Evolutionary conservation across 1,139 yeast species (phyloP).

Genomic region (Yamadazyma dushanensis): DNA sequence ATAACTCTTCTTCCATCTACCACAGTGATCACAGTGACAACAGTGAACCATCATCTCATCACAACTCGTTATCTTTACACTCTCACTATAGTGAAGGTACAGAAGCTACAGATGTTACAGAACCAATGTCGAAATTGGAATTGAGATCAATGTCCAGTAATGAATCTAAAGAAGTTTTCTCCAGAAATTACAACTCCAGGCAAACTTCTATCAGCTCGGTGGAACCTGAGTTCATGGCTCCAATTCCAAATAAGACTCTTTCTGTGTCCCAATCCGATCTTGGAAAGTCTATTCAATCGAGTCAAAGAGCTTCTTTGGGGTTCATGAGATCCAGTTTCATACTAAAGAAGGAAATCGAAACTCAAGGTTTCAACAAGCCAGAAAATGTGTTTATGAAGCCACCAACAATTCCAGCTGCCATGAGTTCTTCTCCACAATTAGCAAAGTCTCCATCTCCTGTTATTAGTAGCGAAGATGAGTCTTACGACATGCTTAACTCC

Average conservation of each 20-base stretch:
- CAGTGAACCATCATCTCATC: conserved; percentile 31
- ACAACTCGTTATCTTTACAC: conserved; percentile 44
- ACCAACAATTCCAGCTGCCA: conserved; percentile 29
- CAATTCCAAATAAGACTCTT: conserved; percentile 2
- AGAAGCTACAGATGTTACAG: conserved; percentile 15
- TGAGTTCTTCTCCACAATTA: conserved; percentile 8
- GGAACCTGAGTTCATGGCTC: conserved; percentile 18
- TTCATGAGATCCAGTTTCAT: conserved; percentile 43
- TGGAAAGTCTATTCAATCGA: conserved; percentile 18
- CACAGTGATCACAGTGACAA: conserved; percentile 35
- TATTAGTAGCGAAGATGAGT: conserved; percentile 15
- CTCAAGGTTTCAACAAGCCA: conserved; percentile 30
- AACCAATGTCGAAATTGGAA: conserved; percentile 18
- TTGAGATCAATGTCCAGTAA: conserved; percentile 15
- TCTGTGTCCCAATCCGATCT: conserved; percentile 8
- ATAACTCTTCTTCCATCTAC: conserved; percentile 36
- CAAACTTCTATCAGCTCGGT: conserved; percentile 19
- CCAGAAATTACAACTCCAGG: conserved; percentile 15
- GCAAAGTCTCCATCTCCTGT: conserved; percentile 6
- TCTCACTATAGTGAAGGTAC: conserved; percentile 32
- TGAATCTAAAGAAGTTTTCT: conserved; percentile 14
- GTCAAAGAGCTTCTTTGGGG: conserved; percentile 35
- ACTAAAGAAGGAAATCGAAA: conserved; percentile 34
- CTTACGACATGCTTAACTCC: conserved; percentile 16
- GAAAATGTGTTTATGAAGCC: conserved; percentile 33